Evolutionary conservation across 306 rosid species (phyloP).

Genomic region (Parietaria judaica): DNA sequence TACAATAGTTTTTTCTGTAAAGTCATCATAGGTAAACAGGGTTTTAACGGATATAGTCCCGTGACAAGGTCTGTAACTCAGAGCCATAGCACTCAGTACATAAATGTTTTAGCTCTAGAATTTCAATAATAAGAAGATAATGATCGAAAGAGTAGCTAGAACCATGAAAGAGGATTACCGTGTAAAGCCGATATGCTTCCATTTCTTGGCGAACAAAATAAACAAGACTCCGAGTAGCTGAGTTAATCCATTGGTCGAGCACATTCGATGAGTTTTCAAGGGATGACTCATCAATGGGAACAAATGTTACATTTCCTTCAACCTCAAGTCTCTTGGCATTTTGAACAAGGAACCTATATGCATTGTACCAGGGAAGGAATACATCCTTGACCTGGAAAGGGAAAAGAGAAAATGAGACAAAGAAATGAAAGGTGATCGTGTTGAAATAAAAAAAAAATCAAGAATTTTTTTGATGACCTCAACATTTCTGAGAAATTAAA

Average conservation of each 20-base stretch:
- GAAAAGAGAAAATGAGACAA: neutral
- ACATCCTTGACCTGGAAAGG: conserved; percentile 80
- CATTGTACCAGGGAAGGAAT: conserved; percentile 96
- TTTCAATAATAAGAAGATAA: neutral
- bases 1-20: too few relatives aligned
- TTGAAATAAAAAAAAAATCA: too few relatives aligned
- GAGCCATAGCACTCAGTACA: too few relatives aligned
- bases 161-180: conserved; percentile 34
- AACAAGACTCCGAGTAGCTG: conserved; percentile 89
- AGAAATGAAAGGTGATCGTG: too few relatives aligned
- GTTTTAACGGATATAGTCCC: too few relatives aligned
- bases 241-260: conserved; percentile 95
- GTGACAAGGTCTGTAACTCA: too few relatives aligned
- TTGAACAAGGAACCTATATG: conserved; percentile 92
- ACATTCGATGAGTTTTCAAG: conserved; percentile 81
- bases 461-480: too few relatives aligned
- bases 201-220: conserved; percentile 87
- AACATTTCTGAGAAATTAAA: neutral
- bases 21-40: too few relatives aligned
- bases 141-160: neutral
- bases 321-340: conserved; percentile 85
- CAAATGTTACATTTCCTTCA: conserved; percentile 68
- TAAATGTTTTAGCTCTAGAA: too few relatives aligned
- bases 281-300: conserved; percentile 52
- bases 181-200: conserved; percentile 85